Base-by-base conservation (phyloP, 495 filamentous ascomycete species). In the Letharia lupina region DNA sequence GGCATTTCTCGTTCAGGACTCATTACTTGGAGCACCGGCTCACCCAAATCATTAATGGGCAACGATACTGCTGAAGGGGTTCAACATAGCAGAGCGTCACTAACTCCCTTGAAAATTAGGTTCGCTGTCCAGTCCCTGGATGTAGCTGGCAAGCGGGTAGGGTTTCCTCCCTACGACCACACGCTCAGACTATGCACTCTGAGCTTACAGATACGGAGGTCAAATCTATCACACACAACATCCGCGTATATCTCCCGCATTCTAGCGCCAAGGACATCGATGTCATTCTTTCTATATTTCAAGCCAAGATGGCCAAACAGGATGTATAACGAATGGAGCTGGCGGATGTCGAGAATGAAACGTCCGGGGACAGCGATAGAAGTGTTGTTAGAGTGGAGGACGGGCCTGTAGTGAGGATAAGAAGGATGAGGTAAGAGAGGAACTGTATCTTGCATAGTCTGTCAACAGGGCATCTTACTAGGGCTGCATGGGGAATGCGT, bases 61-160 rank as follows among this genome's bases (percentile, higher is more conserved):
- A 61, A 47, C 60, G 60, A 9, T 61, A n/a, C 42, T 61, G 60
- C 60, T 42, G 42, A 3, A 61, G 41, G 15, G 6, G 60, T 9
- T 47, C 47, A 8, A 62, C 35, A 20, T 35, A 62, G 31, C 13
- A 47, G 6, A 28, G 31, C 8, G 60, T 62, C 35, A 42, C 47
- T 9, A 31, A 47, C 41, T 12, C 41, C 3, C 40, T 41, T 16
- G 37, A 39, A 1, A 18, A 42, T 11, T 18, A 15, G 5, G 28
- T 41, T 35, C 28, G 28, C 5, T 47, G 60, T 62, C 60, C 41
- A 16, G 41, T 47, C 10, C 40, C 60, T 0, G 42, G 42, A 5
- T 62, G 41, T 42, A 8, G 12, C 4, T 42, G 33, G 18, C 33
- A 18, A n/a, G 13, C n/a, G 35, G 57, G 57, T 7, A 40, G 35